A percentile compares a stretch with the other conserved stretches of the same genome.
phyloP scores from a whole-genome alignment of 306 rosid genomes.

The Quercus glauca region DNA sequence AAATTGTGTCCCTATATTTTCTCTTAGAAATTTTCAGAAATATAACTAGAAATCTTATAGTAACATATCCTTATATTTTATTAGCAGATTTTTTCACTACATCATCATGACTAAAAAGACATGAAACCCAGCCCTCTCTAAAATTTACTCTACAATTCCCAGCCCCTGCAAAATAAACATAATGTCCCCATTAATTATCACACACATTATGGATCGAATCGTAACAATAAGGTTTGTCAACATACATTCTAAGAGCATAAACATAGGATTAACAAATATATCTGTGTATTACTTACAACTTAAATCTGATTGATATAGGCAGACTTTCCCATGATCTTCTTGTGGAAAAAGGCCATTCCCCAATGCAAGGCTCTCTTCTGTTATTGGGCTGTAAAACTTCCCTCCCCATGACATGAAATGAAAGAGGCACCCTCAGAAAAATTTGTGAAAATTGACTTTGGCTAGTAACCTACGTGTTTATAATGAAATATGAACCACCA shows the following conservation, averaged over 20 bases:
- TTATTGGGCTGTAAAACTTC: conserved; percentile 10
- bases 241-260: background rate
- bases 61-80: no score
- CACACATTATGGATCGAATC: background rate
- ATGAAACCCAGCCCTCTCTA: background rate
- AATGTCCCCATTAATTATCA: background rate
- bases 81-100: background rate
- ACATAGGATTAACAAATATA: background rate
- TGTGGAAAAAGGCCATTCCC: conserved; percentile 23
- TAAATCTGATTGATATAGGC: conserved; percentile 21
- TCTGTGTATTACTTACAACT: background rate
- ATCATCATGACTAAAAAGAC: background rate
- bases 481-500: conserved; percentile 24
- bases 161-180: conserved; percentile 6
- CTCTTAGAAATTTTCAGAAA: no score
- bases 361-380: conserved; percentile 17
- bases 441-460: background rate
- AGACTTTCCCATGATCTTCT: conserved; percentile 11
- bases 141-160: background rate
- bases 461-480: conserved; percentile 30
- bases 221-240: conserved; percentile 10
- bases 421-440: background rate
- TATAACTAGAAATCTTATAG: no score
- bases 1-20: no score
- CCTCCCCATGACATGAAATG: conserved; percentile 28